Evolutionary conservation across 257 asterid species (phyloP), one percentile per base, ranked within the genome.

Genomic region (Salvia hispanica): DNA sequence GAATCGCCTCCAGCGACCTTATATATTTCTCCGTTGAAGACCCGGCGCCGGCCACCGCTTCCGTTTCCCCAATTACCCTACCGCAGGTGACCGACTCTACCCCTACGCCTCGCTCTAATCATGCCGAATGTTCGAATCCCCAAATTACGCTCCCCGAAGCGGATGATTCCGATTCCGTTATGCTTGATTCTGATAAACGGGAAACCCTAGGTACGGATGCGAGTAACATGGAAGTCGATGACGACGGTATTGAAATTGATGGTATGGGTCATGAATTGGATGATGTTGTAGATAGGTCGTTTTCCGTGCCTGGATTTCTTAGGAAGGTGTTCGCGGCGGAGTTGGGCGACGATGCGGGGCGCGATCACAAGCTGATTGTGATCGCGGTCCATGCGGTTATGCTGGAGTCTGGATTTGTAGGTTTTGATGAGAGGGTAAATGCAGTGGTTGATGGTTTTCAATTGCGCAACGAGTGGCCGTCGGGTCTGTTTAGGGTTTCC

Each of bases 301-400:
- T 87, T 65, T 84, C 96, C 0, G 91, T 84, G 36, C 93, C 97
- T 28, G 96, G 95, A 25, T 94, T 88, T 71, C 72, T 94, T 59
- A 80, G 95, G 83, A 87, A 91, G 77, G 96, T 88, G 55, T 87
- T 88, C 58, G 71, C 74, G 11, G 83, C 82, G 36, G 92, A 87
- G 78, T 54, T 88, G 76, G 84, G 86, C 0, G 72, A 74, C 44
- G 86, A 79, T 15, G 62, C 75, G 15, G 85, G 90, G 6, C 80
- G 77, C 54, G 71, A 77, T 45, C 95, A 85, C 77, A 82, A 83
- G 69, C 63, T 94, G 64, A 64, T 86, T 45, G 80, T 86, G 10
- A 78, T 81, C 68, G 97, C 97, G 2, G 58, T 94, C 58, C 96
- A 94, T 48, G 96, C 96, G 2, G 96, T 94, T 34, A 71, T 94